These are phyloP conservation scores for Trichoderma sp. DNA, from an alignment of 2,329 filamentous ascomycete genomes.

Conservation along the genomic window DNA sequence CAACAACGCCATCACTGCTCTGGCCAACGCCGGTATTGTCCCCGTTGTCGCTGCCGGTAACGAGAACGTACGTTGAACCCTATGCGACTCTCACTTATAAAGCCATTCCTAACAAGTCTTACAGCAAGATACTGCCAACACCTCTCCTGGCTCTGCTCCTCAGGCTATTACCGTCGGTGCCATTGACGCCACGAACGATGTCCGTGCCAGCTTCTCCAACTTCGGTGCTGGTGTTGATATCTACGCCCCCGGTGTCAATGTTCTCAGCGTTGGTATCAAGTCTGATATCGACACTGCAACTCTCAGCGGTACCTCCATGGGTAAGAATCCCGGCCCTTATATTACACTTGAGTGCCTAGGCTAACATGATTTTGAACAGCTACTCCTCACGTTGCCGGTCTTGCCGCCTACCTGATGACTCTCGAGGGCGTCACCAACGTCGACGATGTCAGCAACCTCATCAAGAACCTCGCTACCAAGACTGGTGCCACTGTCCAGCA, in stretches of 20 bases:
- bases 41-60: constrained; percentile 61
- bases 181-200: constrained; percentile 50
- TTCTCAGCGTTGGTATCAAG: constrained; percentile 52
- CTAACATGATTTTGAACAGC: constrained; percentile 36
- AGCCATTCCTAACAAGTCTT: not conserved
- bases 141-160: constrained; percentile 54
- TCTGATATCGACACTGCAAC: constrained; percentile 43
- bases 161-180: constrained; percentile 59
- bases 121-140: constrained; percentile 46
- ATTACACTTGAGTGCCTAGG: not conserved
- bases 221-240: constrained; percentile 53
- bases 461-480: constrained; percentile 51
- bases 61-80: constrained; percentile 40
- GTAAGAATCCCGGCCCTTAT: constrained; percentile 26
- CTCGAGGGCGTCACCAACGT: constrained; percentile 48
- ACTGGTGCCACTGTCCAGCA: constrained; percentile 43
- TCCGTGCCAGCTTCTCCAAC: constrained; percentile 56
- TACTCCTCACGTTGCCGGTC: constrained; percentile 63
- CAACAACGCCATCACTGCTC: constrained; percentile 53
- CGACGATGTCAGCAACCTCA: constrained; percentile 42
- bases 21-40: constrained; percentile 51
- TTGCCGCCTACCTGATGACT: constrained; percentile 65
- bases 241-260: constrained; percentile 54
- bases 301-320: constrained; percentile 59
- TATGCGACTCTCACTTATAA: not conserved